A percentile compares a stretch with the other conserved stretches of the same genome.
These are phyloP conservation scores for Anastatica hierochuntica DNA, from an alignment of 345 rosid species.

Conservation along the genomic window DNA sequence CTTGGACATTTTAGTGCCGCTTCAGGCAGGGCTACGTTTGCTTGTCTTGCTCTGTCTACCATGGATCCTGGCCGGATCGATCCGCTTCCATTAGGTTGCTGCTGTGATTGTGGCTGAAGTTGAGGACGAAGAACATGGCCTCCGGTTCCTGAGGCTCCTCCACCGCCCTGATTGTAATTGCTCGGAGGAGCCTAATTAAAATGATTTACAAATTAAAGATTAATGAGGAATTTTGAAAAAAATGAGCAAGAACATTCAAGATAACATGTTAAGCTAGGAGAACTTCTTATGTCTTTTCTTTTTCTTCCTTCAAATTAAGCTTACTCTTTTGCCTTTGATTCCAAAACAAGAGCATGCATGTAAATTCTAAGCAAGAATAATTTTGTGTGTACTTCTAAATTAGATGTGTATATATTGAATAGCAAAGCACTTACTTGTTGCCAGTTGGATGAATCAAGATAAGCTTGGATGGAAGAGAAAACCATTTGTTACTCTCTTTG, in stretches of 20 bases:
- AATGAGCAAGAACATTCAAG: constrained; percentile 21
- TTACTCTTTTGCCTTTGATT: constrained; percentile 19
- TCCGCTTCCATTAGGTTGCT: constrained; percentile 29
- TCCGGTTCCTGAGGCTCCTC: constrained; percentile 27
- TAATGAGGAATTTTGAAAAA: constrained; percentile 29
- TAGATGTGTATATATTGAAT: not conserved
- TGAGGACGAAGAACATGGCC: constrained; percentile 39
- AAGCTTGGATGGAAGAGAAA: constrained; percentile 82
- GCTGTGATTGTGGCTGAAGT: constrained; percentile 36
- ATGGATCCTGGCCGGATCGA: constrained; percentile 81
- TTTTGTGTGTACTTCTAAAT: not conserved
- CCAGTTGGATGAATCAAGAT: constrained; percentile 98
- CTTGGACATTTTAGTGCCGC: constrained; percentile 76
- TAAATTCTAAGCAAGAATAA: too few relatives aligned
- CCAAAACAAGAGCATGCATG: not conserved
- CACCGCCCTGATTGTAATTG: constrained; percentile 33
- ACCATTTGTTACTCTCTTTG: constrained; percentile 42
- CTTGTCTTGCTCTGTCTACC: constrained; percentile 86
- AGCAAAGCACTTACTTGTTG: constrained; percentile 57
- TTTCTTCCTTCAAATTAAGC: not conserved
- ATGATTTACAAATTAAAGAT: constrained; percentile 33
- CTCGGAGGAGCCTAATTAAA: constrained; percentile 18
- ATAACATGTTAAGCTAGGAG: constrained; percentile 13
- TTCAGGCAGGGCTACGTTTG: constrained; percentile 78
- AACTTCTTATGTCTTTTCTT: constrained; percentile 24